Percentiles rank a stretch among this genome's conserved stretches.
These are phyloP conservation scores for Harringtonia aguacate DNA, from an alignment of 2,329 filamentous ascomycete genomes.

Conservation along the genomic window DNA sequence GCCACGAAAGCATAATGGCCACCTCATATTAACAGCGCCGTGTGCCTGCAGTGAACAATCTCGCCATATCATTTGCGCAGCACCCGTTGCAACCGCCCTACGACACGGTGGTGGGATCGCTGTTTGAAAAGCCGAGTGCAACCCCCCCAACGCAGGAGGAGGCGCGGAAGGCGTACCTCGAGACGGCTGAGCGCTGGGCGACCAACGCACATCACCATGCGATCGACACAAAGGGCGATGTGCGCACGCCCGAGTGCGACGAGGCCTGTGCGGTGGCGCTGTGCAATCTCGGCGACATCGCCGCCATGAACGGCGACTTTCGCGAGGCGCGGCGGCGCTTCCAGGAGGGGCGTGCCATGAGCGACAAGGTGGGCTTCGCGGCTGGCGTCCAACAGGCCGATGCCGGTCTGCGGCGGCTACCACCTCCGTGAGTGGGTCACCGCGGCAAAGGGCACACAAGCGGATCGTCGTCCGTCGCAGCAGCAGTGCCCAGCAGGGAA, in stretches of 20 bases:
- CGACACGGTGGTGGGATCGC: slow-evolving; percentile 18
- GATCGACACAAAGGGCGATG: slow-evolving; percentile 51
- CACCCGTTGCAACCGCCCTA: slow-evolving; percentile 34
- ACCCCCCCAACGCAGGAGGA: slow-evolving; percentile 12
- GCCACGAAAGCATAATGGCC: too few species aligned
- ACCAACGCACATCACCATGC: slow-evolving; percentile 62
- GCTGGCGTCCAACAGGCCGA: slow-evolving; percentile 42
- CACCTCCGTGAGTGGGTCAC: neutral
- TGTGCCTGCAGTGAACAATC: slow-evolving; percentile 57
- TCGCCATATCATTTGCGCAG: slow-evolving; percentile 63
- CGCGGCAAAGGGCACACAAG: neutral
- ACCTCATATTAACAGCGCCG: neutral
- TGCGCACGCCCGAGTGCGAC: slow-evolving; percentile 70
- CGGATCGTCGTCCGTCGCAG: too few species aligned
- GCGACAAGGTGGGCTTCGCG: slow-evolving; percentile 39
- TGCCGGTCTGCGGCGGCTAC: slow-evolving; percentile 28
- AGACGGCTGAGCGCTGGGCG: slow-evolving; percentile 68
- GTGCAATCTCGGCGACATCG: slow-evolving; percentile 80
- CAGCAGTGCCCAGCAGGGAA: neutral
- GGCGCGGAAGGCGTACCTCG: slow-evolving; percentile 51
- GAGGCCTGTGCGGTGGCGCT: slow-evolving; percentile 70
- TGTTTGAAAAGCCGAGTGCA: slow-evolving; percentile 3
- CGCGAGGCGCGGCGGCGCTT: slow-evolving; percentile 61
- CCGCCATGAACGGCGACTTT: too few species aligned
- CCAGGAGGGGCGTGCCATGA: slow-evolving; percentile 54